Base-by-base conservation (phyloP, 169 alveolate species). In the Toxoplasma gondii region DNA sequence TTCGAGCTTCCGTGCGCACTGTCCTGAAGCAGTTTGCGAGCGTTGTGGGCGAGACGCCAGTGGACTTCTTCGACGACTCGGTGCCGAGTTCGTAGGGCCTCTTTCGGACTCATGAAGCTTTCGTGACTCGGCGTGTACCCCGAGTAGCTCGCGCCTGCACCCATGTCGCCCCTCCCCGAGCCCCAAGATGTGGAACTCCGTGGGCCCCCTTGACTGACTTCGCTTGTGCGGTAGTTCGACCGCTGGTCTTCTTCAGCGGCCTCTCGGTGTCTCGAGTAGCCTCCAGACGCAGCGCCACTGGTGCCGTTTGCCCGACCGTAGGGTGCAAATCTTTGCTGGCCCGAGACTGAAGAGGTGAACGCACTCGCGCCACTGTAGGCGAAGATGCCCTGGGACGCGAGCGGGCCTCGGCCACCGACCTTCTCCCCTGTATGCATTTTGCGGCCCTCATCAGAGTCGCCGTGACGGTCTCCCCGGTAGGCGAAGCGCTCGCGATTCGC, bases 31-130 rank as follows among this genome's bases (percentile, higher is more conserved):
- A 43, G 5, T 12, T 49, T 82, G 27, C 39, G 19, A 44, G 34
- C 22, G 44, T 74, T 31, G 49, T 74, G 39, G 39, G 44, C 90
- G 41, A 82, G 90, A 10, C 90, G 90, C 90, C 90, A 82, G 90
- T 82, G 90, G 64, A 82, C 90, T 43, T 82, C 90, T 31, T 82
- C 90, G 38, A 82, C 90, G 34, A 82, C 90, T 7, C 90, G 90
- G 67, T 82, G 90, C 17, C 90, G 53, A 5, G 38, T 38, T 1
- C 90, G 90, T n/a, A 82, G 53, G 4, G 90, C 54, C 5, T 82
- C 90, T n/a, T 34, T 49, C 58, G 58, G 58, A 49, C 58, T 49
- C 58, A 49, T 49, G 12, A 49, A 49, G 58, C 58, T 49, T 4
- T 49, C 22, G 58, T 49, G 58, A 49, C 58, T 49, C 22, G 58